These are phyloP conservation scores for Picochlorum costavermella DNA, from an alignment of 139 green algal genomes.

Conservation along the genomic window DNA sequence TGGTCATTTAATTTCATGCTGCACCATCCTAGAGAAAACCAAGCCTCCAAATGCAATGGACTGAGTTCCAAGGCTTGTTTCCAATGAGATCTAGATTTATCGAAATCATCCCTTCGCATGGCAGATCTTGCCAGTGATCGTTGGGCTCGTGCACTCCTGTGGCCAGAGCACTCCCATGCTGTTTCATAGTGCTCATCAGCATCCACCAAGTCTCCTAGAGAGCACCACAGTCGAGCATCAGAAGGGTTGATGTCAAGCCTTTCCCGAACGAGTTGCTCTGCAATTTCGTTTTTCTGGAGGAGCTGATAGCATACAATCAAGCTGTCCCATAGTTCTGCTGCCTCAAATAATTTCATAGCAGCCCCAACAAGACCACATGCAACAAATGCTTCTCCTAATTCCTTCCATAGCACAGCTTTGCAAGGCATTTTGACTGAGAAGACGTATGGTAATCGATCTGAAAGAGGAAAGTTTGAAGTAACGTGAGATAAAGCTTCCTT, in stretches of 20 bases:
- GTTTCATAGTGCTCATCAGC: constrained; percentile 59
- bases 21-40: constrained; percentile 83
- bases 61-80: constrained; percentile 73
- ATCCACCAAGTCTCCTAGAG: constrained; percentile 76
- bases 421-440: constrained; percentile 52
- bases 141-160: constrained; percentile 57
- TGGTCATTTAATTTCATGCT: constrained; percentile 47
- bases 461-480: not conserved
- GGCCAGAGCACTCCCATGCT: constrained; percentile 64
- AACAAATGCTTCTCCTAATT: constrained; percentile 76
- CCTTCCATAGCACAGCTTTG: constrained; percentile 46
- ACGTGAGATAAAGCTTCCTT: not conserved
- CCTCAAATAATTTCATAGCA: constrained; percentile 72
- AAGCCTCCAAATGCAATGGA: constrained; percentile 73
- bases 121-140: constrained; percentile 54
- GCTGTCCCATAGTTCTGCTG: constrained; percentile 80
- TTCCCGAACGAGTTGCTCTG: constrained; percentile 54
- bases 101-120: constrained; percentile 33
- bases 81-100: constrained; percentile 48
- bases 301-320: constrained; percentile 83
- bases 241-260: constrained; percentile 59
- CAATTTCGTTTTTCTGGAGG: constrained; percentile 64
- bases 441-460: constrained; percentile 18
- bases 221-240: constrained; percentile 77
- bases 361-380: constrained; percentile 63